Conservation (phyloP, 2,329 filamentous ascomycete genomes). For the Clonostachys sp. region DNA sequence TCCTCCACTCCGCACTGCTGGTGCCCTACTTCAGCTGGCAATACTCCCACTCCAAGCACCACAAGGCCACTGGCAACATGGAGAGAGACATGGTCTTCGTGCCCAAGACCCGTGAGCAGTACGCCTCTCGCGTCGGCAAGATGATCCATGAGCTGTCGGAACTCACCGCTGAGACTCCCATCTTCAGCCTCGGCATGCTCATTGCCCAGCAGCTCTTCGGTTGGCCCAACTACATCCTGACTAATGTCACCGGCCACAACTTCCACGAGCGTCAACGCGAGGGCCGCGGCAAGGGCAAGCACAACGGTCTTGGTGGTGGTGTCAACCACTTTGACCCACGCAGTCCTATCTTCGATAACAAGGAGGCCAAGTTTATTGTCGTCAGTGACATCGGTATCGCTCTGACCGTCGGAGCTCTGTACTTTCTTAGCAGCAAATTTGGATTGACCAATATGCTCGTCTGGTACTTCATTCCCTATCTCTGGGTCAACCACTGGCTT, state of each 20-base stretch:
- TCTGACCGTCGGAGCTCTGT: conserved; percentile 57
- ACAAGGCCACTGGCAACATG: conserved; percentile 97
- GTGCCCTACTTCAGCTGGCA: conserved; percentile 99
- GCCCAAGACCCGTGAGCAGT: conserved; percentile 83
- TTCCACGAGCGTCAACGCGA: conserved; percentile 86
- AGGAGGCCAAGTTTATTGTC: conserved; percentile 82
- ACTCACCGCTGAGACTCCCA: conserved; percentile 90
- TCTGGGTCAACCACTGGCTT: conserved; percentile 99
- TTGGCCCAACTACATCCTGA: conserved; percentile 87
- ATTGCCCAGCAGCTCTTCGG: conserved; percentile 84
- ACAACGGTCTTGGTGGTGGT: conserved; percentile 72
- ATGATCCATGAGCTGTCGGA: conserved; percentile 79
- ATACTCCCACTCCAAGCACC: conserved; percentile 98
- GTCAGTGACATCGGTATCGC: conserved; percentile 80
- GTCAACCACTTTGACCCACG: conserved; percentile 94
- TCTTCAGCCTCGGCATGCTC: conserved; percentile 70
- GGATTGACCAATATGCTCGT: conserved; percentile 84
- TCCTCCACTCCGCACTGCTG: conserved; percentile 81
- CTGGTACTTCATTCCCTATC: conserved; percentile 93
- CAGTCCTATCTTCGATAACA: conserved; percentile 87
- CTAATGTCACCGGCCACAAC: conserved; percentile 96
- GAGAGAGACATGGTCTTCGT: conserved; percentile 99
- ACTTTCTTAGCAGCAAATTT: conserved; percentile 68
- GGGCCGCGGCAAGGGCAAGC: conserved; percentile 89
- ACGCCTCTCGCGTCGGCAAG: conserved; percentile 69